Base-by-base conservation (phyloP, 176 grass and related monocot genomes). In the Cenchrus americanus region DNA sequence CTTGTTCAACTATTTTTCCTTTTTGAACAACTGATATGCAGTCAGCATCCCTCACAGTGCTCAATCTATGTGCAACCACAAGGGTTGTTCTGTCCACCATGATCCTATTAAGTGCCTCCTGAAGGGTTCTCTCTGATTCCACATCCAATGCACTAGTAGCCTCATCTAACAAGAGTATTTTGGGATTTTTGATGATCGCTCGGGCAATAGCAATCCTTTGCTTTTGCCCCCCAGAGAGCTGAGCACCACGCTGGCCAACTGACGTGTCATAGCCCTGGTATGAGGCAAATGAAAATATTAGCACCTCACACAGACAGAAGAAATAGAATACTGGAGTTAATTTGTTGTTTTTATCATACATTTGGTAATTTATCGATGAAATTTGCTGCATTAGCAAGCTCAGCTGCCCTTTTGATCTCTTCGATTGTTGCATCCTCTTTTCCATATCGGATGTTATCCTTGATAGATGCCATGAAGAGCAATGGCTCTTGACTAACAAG, bases 401-500 rank as follows among this genome's bases (percentile, higher is more conserved):
- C 86, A 9, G 76, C 80, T 52, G 91, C 91, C 53, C 78, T 82
- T 71, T 85, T 90, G 63, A 93, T 94, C 76, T 94, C 92, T 49
- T 90, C 86, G 37, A 67, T 23, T 13, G 88, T 77, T 0, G 86
- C 88, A 0, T 87, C 77, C 24, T 88, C 79, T 88, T 94, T 94
- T 17, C 92, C 88, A 4, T 94, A 94, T 18, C 18, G 70, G 30
- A 94, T 90, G 58, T 94, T 90, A 65, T 94, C 83, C 59, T 77
- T 90, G 15, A 94, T 94, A 19, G 82, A 86, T 9, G 86, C 83
- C 79, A 87, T 85, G 73, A 94, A 94, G 10, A 94, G 67, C 53
- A 88, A 21, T 8, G 92, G 88, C 68, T 94, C 88, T 78, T 94
- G 92, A 34, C 80, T 94, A 76, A 94, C 92, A 72, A 94, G 83